These are phyloP conservation scores for Craterostigma plantagineum DNA, from an alignment of 257 asterid species.

Conservation along the genomic window DNA sequence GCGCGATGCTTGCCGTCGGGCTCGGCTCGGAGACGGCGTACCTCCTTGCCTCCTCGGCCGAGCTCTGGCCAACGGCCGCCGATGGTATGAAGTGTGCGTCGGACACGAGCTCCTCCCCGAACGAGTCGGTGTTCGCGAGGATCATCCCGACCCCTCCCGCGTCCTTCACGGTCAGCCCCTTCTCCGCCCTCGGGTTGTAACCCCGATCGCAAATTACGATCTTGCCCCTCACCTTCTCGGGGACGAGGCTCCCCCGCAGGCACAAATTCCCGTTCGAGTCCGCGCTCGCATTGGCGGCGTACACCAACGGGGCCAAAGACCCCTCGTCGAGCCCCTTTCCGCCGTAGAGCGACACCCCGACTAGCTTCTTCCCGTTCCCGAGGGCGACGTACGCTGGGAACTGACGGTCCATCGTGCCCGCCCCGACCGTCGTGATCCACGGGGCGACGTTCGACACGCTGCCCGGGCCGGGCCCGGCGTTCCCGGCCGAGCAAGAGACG, in stretches of 20 bases:
- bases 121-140: constrained; percentile 33
- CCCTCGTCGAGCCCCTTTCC: constrained; percentile 26
- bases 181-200: constrained; percentile 23
- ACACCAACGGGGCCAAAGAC: constrained; percentile 26
- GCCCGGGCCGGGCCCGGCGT: constrained; percentile 38
- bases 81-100: constrained; percentile 53
- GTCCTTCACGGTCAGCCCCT: constrained; percentile 36
- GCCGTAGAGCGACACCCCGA: constrained; percentile 40
- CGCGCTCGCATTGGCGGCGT: constrained; percentile 34
- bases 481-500: constrained; percentile 69
- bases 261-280: constrained; percentile 29
- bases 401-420: constrained; percentile 60
- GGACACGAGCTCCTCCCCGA: constrained; percentile 47
- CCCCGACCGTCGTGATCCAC: constrained; percentile 62
- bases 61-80: constrained; percentile 30
- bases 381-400: constrained; percentile 39
- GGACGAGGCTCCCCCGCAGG: constrained; percentile 28
- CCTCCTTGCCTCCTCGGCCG: constrained; percentile 28
- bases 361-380: constrained; percentile 30
- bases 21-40: constrained; percentile 23
- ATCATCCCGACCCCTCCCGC: constrained; percentile 63
- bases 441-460: constrained; percentile 53
- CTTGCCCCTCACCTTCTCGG: constrained; percentile 39
- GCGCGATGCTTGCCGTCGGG: constrained; percentile 29
- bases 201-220: constrained; percentile 65